Percentiles rank a stretch among this genome's conserved stretches.
Conservation (phyloP, 192 early-diverging fungal species). For the Phlyctochytrium bullatum region DNA sequence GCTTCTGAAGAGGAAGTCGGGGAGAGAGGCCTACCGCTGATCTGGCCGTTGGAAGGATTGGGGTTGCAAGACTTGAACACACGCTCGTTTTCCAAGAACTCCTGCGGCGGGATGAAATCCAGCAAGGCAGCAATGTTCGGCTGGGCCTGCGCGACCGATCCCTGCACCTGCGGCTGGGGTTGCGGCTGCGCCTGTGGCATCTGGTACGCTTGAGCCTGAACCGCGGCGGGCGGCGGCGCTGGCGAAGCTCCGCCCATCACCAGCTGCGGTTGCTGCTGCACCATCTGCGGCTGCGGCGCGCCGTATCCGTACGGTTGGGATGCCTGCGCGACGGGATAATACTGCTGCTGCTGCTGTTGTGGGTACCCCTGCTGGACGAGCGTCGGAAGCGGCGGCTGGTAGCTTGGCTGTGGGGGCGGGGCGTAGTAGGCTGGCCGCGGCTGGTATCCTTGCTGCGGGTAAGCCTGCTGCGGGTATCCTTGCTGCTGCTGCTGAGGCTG, state of each 20-base stretch:
- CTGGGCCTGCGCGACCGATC: not conserved
- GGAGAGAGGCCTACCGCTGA: not conserved
- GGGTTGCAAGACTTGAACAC: not conserved
- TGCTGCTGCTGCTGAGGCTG: too few species aligned
- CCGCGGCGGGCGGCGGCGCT: not conserved
- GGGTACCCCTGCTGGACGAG: too few species aligned
- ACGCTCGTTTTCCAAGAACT: not conserved
- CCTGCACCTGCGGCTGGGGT: not conserved
- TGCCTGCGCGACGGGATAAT: too few species aligned
- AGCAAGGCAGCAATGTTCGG: not conserved
- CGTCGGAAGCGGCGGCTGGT: too few species aligned
- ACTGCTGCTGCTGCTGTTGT: too few species aligned
- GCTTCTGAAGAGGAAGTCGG: not conserved
- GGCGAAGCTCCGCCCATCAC: not conserved
- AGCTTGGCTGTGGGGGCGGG: too few species aligned
- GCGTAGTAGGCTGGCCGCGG: too few species aligned
- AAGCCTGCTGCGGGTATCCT: too few species aligned
- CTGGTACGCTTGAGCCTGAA: not conserved
- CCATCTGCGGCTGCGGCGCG: not conserved
- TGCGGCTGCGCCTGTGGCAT: too few species aligned
- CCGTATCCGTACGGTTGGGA: not conserved
- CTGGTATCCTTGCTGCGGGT: too few species aligned
- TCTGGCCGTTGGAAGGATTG: not conserved
- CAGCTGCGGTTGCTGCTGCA: too few species aligned
- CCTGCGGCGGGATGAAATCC: constrained; percentile 2